Base-by-base conservation (phyloP, 1,139 yeast species). In the Suhomyces bolitotheri region DNA sequence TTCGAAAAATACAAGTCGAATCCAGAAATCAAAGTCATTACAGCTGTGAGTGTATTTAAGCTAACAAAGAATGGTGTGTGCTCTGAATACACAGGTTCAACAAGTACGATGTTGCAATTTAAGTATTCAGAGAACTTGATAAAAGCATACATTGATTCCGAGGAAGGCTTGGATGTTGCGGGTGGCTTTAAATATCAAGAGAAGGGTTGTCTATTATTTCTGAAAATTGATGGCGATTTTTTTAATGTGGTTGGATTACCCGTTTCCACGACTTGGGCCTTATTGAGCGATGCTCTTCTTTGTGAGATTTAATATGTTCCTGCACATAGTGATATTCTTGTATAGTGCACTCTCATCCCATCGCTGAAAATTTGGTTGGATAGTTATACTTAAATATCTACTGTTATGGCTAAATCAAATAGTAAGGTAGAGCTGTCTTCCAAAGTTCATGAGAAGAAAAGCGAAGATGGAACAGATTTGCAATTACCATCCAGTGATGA, bases 121-220 rank as follows among this genome's bases (percentile, higher is more conserved):
- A 61, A 62, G 37, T 55, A 79, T 10, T 67, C 78, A 1, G 79
- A 78, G 41, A 76, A 69, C 12, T 62, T 81, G 23, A 55, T 90
- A 3, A 51, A 71, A 23, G 66, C 69, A 11, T 92, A 90, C 56
- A 81, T 86, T 8, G 71, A 71, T 1, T 64, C 80, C 2, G 83
- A 75, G 17, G 97, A 90, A 56, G 98, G 94, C 0, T 43, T 70
- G 5, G 72, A 76, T 27, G 97, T 86, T 1, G 97, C 97, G 1
- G 98, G 97, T 6, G 98, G 98, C 1, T 89, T 88, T 62, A 82
- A 82, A 49, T 82, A 83, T 42, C 97, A 92, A 58, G 86, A 81
- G 2, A 54, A 56, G 12, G 90, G 92, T 0, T 82, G 86, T 3
- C 52, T 82, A 29, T 61, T 92, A 41, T 77, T 92, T 45, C 62